Evolutionary conservation across 1,284 basidiomycete species (phyloP), one percentile per base, ranked within the genome.

Genomic region (Phellinidium pouzarii): DNA sequence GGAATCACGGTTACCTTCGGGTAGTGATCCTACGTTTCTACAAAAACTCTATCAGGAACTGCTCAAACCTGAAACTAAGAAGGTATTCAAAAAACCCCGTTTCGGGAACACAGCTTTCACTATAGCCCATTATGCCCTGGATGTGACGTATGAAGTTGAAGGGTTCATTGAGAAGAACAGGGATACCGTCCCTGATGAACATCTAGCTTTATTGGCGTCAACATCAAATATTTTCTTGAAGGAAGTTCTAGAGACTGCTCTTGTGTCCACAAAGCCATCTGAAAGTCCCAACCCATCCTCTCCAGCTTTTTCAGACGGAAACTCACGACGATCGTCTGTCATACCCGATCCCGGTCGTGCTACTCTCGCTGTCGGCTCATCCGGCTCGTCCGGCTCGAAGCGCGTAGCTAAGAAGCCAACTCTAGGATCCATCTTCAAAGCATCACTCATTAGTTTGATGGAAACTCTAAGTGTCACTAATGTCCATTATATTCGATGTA

Each of bases 151-250:
- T 69, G 94, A 98, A 65, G 93, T 89, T 5, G 95, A 98, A 58
- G 94, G 96, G 14, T 99, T 99, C 71, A 76, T 99, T 66, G 96
- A 99, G 71, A 99, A 99, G 77, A 99, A 99, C 66, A 78, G 94
- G 50, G 96, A 99, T 68, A 97, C 96, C 1, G 96, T 99, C 1
- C 96, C 96, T 0, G 96, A 99, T 63, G 96, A 99, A 65, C 95
- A 97, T 53, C 90, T 99, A 77, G 73, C 81, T 5, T 75, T 99
- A 9, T 78, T 99, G 29, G 84, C 87, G 52, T 71, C 76, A 19
- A 94, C 94, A 9, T 89, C 87, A 66, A 99, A 98, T 64, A 71
- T 82, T 1, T 98, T 99, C 78, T 73, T 99, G 55, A 91, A 91
- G 66, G 94, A 98, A 65, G 93, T 98, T 36, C 75, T 99, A 27